Base-by-base conservation (phyloP, 2,329 filamentous ascomycete genomes). In the Fusarium decemcellulare region DNA sequence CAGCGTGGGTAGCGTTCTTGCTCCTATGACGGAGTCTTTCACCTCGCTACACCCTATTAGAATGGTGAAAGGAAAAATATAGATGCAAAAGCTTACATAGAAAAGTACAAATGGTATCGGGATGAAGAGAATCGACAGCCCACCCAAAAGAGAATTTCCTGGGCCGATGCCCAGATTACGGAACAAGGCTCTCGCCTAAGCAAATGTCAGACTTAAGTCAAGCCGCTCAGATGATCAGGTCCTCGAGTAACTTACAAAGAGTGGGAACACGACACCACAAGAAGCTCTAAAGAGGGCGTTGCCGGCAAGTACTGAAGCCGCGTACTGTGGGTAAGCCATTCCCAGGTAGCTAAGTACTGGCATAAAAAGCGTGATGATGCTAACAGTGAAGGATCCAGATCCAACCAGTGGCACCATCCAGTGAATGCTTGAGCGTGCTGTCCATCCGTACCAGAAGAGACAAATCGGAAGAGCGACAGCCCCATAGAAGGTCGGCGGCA, bases 401-500 rank as follows among this genome's bases (percentile, higher is more conserved):
- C 57, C 66, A 18, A 61, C 43, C 0, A 65, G 39, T 0, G 63
- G 48, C 0, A 67, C 46, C 2, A 65, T 61, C 63, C 59, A 69
- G 16, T 67, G 65, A 7, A 67, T 51, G 12, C 37, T 16, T 4
- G 27, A 37, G 3, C 53, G 40, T 5, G 59, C 56, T 3, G 63
- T 32, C 59, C 66, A 70, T 2, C 65, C 62, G 16, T 63, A 66
- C 59, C 47, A 70, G 30, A 70, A 70, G 1, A 70, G 39, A 6
- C 65, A 60, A 14, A 61, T 56, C 0, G 67, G 90, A 18, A 93
- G 90, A 5, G 92, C 80, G 54, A 91, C 81, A 1, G 86, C 89
- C 23, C 92, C 85, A 83, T 50, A 91, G 70, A 78, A 92, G 90
- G 11, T 85, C 82, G 58, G 91, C 0, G 78, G 15, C 0, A 70